Evolutionary conservation across 495 filamentous ascomycete genomes (phyloP).

Genomic region (Apodospora peruviana): DNA sequence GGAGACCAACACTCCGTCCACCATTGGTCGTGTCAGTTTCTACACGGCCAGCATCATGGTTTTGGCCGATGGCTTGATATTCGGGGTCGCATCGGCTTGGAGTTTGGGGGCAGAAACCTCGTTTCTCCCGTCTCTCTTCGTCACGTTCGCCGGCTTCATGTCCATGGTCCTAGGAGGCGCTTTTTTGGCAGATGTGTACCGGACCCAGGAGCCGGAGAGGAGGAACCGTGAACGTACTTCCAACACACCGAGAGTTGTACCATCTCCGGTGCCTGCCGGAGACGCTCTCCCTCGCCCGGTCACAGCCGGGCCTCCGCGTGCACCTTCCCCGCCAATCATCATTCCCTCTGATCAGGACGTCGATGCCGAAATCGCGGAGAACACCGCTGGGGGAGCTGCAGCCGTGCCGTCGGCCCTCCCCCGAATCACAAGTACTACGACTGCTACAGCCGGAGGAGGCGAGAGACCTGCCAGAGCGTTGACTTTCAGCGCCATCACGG

Average conservation of each 20-base stretch:
- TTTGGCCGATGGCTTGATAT: conserved; percentile 72
- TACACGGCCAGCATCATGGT: conserved; percentile 79
- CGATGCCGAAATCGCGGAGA: conserved; percentile 49
- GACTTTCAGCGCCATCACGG: conserved; percentile 67
- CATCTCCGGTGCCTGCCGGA: conserved; percentile 10
- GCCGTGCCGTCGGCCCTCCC: conserved; percentile 9
- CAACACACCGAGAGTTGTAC: conserved; percentile 24
- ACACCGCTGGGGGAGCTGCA: conserved; percentile 28
- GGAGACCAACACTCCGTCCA: conserved; percentile 91
- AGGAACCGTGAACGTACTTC: conserved; percentile 46
- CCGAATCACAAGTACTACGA: conserved; percentile 17
- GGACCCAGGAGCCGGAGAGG: conserved; percentile 77
- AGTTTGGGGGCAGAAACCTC: conserved; percentile 58
- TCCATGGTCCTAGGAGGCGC: conserved; percentile 63
- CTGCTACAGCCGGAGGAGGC: too few relatives aligned
- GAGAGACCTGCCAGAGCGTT: conserved; percentile 19
- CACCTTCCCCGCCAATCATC: conserved; percentile 57
- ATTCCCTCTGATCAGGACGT: conserved; percentile 81
- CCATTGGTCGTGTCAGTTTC: conserved; percentile 83
- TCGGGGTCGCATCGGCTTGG: conserved; percentile 56
- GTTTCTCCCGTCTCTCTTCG: conserved; percentile 65
- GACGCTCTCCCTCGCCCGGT: conserved; percentile 58
- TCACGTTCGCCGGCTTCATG: conserved; percentile 66
- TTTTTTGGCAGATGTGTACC: conserved; percentile 85
- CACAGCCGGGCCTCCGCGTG: conserved; percentile 40